Base-by-base conservation (phyloP, 2,329 filamentous ascomycete species). In the Albophoma yamanashiensis region DNA sequence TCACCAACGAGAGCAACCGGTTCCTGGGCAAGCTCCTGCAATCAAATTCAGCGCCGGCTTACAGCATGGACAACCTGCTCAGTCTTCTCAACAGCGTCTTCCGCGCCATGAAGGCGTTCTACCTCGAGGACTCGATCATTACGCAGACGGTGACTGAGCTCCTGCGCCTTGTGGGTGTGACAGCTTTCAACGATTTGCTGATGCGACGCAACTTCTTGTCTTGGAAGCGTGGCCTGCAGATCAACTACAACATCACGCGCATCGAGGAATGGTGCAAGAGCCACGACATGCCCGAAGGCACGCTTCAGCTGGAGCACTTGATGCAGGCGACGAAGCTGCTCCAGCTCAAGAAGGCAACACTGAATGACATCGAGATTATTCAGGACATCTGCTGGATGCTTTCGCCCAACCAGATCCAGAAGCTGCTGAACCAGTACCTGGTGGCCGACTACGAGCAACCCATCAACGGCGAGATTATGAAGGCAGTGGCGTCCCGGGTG, bases 311-410 rank as follows among this genome's bases (percentile, higher is more conserved):
- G 60, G 94, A 99, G 80, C 94, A 99, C 79, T 78, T 99, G 67
- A 99, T 99, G 94, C 93, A 97, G 90, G 94, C 94, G 58, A 99
- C 94, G 25, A 99, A 99, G 79, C 87, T 99, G 64, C 82, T 99
- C 65, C 94, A 99, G 75, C 82, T 99, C 64, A 99, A 99, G 87
- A 99, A 99, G 79, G 94, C 94, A 11, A 99, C 94, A 1, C 78
- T 99, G 72, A 99, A 97, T 73, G 94, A 99, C 70, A 99, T 99
- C 69, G 94, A 99, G 77, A 99, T 99, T 69, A 99, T 99, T 70
- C 94, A 99, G 79, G 94, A 99, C 73, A 99, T 99, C 69, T 99
- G 94, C 83, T 97, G 93, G 93, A 97, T 97, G 93, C 84, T 99
- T 58, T 97, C 93, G 1, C 94, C 94, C 58, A 97, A 97, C 76